Evolutionary conservation across 2,329 filamentous ascomycete species (phyloP), one percentile per base, ranked within the genome.

Genomic region (Calycina marina): DNA sequence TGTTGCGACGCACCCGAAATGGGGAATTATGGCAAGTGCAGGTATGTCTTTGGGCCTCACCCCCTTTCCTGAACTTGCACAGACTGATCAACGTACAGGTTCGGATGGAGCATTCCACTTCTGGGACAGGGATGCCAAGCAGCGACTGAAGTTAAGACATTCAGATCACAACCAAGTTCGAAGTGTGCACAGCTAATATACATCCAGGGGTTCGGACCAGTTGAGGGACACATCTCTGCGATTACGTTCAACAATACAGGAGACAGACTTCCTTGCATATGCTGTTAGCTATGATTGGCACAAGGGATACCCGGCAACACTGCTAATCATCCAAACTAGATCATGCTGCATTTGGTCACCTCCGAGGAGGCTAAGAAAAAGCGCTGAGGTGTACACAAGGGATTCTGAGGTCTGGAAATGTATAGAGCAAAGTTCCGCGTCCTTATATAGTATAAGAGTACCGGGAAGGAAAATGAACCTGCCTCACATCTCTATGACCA

Each of bases 251-350:
- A 84, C 61, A 72, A 72, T 48, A 77, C 67, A 40, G n/a, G n/a
- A n/a, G n/a, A 88, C 88, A 31, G 77, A 57, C 50, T 81, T 85
- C 48, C 86, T 86, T 51, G 80, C 81, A 13, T 88, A 88, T 48
- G 83, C 85, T 14, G 71, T 93, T 29, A 83, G 83, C 53, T 96
- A 96, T 56, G 88, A 96, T 61, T 96, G 88, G 88, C 82, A 77
- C 61, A 94, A 96, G 64, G 88, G 88, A n/a, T 93, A 85, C 60
- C 78, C 42, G 70, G 65, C 42, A 93, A 94, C 58, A 86, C 63
- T 16, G 73, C 72, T 37, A 66, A 66, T 42, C 70, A 70, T 39
- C 71, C 78, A 5, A 78, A 70, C 56, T 86, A 86, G 60, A 74
- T 88, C 31, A 83, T 83, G 73, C 62, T 90, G 49, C 81, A 88